A percentile compares a stretch with the other conserved stretches of the same genome.
Evolutionary conservation across 345 rosid species (phyloP).

Genomic region (Brassica nigra): DNA sequence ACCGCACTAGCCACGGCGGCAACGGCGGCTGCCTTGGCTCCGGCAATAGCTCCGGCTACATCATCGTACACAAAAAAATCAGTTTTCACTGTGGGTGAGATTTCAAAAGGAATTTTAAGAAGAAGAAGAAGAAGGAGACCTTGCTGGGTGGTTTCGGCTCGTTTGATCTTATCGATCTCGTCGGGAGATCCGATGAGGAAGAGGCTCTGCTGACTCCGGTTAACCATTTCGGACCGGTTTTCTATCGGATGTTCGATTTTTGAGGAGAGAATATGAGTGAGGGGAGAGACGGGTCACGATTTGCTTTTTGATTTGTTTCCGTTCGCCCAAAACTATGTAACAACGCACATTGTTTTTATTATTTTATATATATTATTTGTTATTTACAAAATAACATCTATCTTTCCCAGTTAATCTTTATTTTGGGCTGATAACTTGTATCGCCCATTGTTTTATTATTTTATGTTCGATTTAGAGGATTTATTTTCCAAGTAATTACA

Average conservation of each 20-base stretch:
- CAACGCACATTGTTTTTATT: background rate
- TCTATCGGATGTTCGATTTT: constrained; percentile 1
- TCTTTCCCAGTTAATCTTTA: background rate
- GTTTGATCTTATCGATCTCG: constrained; percentile 35
- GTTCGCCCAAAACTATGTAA: background rate
- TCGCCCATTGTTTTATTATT: background rate
- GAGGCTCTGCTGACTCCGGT: constrained; percentile 28
- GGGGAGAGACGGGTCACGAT: constrained; percentile 30
- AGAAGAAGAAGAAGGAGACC: constrained; percentile 28
- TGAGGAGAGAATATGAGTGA: background rate
- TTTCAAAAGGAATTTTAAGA: background rate
- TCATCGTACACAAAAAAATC: background rate
- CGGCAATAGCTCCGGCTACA: constrained; percentile 80
- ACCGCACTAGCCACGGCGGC: constrained; percentile 70
- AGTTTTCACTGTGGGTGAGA: background rate
- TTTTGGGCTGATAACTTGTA: background rate
- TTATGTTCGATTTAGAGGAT: no score
- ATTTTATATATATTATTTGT: background rate
- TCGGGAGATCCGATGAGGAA: constrained; percentile 37
- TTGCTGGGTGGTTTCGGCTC: constrained; percentile 33
- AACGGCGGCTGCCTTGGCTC: constrained; percentile 82
- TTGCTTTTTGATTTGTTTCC: constrained; percentile 11
- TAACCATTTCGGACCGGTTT: constrained; percentile 22
- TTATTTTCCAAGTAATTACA: no score
- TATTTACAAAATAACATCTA: background rate